Base-by-base conservation (phyloP, 2,329 filamentous ascomycete species). In the Trichoderma aggressivum region DNA sequence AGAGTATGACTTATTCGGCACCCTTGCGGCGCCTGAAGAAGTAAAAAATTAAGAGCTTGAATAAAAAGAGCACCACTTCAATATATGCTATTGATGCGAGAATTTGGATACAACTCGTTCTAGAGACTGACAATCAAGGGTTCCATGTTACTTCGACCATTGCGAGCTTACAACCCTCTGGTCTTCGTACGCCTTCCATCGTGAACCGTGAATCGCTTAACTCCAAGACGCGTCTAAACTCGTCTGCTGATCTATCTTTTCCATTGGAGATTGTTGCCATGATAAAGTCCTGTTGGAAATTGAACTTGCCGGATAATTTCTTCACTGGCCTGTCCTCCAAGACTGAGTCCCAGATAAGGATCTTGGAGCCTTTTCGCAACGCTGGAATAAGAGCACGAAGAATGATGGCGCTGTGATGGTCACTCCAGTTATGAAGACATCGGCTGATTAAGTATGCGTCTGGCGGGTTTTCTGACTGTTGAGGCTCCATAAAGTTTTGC, bases 1-100 rank as follows among this genome's bases (percentile, higher is more conserved):
- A 74, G 88, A 90, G 81, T 85, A 85, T 75, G 85, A 88, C 65
- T 30, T 74, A 24, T 71, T 69, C 26, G 73, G 72, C n/a, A 74
- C 73, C 32, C 72, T 74, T 53, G 53, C 70, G 67, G 62, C 71
- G 28, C 64, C 47, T 24, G 47, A 53, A 24, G 55, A 3, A 11
- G 55, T 3, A 11, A 24, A 14, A n/a, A 43, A 43, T 21, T 32
- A 47, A 14, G 39, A 16, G 7, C 21, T 43, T 6, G 12, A 58
- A n/a, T 26, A 36, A 36, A n/a, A 34, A 56, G n/a, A 58, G 24
- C 14, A 12, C 58, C 14, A 32, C 16, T 26, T n/a, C 7, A 50
- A 36, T 21, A 14, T 5, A 60, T 24, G 24, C 7, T 10, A 18
- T 34, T 60, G 12, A 60, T n/a, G 1, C 21, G n/a, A 16, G 12